Percentiles rank a stretch among this genome's conserved stretches.
These are phyloP conservation scores for Penicillium brevicompactum DNA, from an alignment of 2,329 filamentous ascomycete species.

Conservation along the genomic window DNA sequence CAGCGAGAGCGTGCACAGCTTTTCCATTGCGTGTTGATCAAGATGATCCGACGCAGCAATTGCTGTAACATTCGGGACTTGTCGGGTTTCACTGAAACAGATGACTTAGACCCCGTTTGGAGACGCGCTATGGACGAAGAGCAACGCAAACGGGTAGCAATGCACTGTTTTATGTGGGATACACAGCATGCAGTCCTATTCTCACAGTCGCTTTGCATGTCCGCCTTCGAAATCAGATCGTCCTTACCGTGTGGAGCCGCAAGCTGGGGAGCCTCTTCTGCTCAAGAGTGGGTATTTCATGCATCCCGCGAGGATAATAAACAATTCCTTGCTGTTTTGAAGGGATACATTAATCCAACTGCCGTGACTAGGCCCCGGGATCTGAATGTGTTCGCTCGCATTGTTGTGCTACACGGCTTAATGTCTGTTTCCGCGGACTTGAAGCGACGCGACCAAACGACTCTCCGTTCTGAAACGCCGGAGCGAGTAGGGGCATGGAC, in stretches of 20 bases:
- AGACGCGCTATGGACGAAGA: constrained; percentile 57
- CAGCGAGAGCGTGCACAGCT: constrained; percentile 66
- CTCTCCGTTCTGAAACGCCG: constrained; percentile 50
- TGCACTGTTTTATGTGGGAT: constrained; percentile 68
- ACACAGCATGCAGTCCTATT: constrained; percentile 66
- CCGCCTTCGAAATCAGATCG: constrained; percentile 62
- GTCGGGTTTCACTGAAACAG: constrained; percentile 34
- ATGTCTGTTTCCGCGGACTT: constrained; percentile 67
- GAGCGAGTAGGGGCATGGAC: constrained; percentile 53
- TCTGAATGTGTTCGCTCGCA: constrained; percentile 56
- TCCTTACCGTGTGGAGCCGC: constrained; percentile 57
- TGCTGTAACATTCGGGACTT: constrained; percentile 51
- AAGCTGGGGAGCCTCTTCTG: constrained; percentile 60
- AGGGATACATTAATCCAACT: constrained; percentile 56
- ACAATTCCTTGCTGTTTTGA: constrained; percentile 56
- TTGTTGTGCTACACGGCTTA: constrained; percentile 61
- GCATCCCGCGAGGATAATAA: constrained; percentile 41
- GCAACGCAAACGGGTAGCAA: constrained; percentile 61
- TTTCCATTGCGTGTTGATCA: constrained; percentile 59
- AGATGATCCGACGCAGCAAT: constrained; percentile 56
- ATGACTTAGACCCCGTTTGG: constrained; percentile 53
- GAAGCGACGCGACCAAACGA: constrained; percentile 63
- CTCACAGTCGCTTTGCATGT: constrained; percentile 69
- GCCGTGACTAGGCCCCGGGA: constrained; percentile 38
- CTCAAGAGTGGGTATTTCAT: constrained; percentile 53